Percentiles rank a stretch among this genome's conserved stretches.
Conservation (phyloP, 73 alveolate genomes). For the Symbiodinium pilosum region DNA sequence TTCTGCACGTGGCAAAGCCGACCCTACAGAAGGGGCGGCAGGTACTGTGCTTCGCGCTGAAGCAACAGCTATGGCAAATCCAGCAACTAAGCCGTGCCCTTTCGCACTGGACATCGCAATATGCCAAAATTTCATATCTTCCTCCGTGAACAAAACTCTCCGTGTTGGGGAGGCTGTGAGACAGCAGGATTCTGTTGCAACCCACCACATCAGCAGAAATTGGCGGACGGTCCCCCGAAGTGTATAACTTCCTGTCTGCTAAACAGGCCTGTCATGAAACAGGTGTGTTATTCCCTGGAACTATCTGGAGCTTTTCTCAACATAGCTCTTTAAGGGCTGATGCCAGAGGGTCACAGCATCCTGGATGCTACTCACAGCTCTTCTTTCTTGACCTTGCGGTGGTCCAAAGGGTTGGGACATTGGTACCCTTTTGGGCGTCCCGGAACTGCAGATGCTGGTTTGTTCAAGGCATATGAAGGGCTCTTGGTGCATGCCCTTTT, state of each 20-base stretch:
- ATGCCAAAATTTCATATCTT: neutral
- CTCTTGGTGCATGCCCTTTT: neutral
- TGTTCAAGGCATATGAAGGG: neutral
- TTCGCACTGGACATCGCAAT: conserved; percentile 6
- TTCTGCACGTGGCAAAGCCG: neutral
- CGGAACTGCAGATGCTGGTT: neutral
- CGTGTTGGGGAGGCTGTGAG: neutral
- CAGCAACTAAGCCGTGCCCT: neutral
- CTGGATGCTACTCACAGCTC: conserved; percentile 32
- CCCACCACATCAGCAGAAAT: neutral
- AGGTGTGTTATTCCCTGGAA: too few species aligned
- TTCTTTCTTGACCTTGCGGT: conserved; percentile 61
- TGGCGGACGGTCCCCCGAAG: too few species aligned
- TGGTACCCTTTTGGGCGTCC: neutral
- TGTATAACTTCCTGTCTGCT: too few species aligned
- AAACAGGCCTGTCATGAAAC: too few species aligned
- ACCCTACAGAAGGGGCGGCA: conserved; percentile 3
- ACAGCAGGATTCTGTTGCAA: neutral
- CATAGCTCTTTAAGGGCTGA: neutral
- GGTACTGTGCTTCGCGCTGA: conserved; percentile 1
- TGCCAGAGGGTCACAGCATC: neutral
- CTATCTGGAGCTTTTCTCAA: neutral
- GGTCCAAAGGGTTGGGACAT: neutral
- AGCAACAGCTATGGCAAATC: neutral
- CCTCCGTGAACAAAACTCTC: neutral